Evolutionary conservation across 495 filamentous ascomycete species (phyloP).

Genomic region (Coniosporium apollinis): DNA sequence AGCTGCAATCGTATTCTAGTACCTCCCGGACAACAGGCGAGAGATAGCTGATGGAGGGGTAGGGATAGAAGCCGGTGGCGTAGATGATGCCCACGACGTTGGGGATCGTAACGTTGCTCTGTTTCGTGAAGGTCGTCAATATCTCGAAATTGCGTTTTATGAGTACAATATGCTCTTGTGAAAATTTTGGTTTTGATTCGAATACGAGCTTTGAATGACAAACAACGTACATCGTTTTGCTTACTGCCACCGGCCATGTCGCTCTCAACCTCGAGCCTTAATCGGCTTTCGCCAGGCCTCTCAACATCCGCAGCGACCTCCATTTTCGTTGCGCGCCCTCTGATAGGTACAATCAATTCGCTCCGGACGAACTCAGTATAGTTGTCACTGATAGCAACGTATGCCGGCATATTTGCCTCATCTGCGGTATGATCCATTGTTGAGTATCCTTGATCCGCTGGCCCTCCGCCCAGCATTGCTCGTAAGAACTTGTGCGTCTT

Average conservation of each 20-base stretch:
- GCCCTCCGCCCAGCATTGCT: constrained; percentile 43
- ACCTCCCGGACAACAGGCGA: constrained; percentile 33
- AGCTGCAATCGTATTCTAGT: constrained; percentile 36
- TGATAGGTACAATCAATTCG: constrained; percentile 36
- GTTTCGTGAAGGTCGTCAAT: no score
- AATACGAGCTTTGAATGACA: no score
- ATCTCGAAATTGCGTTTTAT: no score
- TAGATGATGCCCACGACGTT: constrained; percentile 51
- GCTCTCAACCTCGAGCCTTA: no score
- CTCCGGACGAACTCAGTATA: constrained; percentile 58
- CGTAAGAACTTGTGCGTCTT: constrained; percentile 36
- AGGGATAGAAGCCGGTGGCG: constrained; percentile 60
- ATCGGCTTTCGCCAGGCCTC: no score
- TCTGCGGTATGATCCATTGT: constrained; percentile 21
- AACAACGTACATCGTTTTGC: no score
- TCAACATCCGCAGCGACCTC: constrained; percentile 12
- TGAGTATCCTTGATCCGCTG: constrained; percentile 33
- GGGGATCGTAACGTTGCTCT: constrained; percentile 25
- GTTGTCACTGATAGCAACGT: constrained; percentile 48
- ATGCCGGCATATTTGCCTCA: constrained; percentile 33
- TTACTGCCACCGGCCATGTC: no score
- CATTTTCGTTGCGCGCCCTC: constrained; percentile 29
- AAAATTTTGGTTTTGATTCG: no score
- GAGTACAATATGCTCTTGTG: no score
- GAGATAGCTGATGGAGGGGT: constrained; percentile 42